Base-by-base conservation (phyloP, 805 yeast species). In the Candida quercuum region DNA sequence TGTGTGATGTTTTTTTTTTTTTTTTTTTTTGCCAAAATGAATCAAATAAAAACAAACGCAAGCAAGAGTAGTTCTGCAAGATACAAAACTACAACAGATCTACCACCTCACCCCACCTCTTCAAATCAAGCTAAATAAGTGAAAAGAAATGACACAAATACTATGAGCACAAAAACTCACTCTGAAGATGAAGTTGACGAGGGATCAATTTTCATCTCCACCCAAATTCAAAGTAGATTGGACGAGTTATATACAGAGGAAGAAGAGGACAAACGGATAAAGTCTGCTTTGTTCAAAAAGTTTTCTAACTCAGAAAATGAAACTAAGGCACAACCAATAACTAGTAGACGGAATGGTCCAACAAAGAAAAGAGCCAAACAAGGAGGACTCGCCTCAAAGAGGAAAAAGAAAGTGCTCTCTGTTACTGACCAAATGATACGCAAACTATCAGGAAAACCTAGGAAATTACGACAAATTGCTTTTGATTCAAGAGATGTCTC, bases 221-320 rank as follows among this genome's bases (percentile, higher is more conserved):
- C 56, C 3, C 56, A 52, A 38, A 43, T 46, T 12, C 57, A 49
- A 36, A 40, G 53, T 1, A 39, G 52, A 11, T 7, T 51, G 5
- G 56, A 49, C 14, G 49, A 45, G 3, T 10, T 49, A 2, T 45
- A 47, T 4, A 37, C 39, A 13, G 52, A 51, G 23, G 36, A 37
- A 14, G 30, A 32, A 17, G 14, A 16, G 18, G 12, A 14, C 6
- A 25, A 28, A 11, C 19, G 5, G 7, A n/a, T n/a, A n/a, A n/a
- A n/a, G n/a, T 10, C 21, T 9, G 19, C 25, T 3, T 16, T 32
- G n/a, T 31, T 36, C 9, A 26, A 28, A 7, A n/a, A 18, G 25
- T 43, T 40, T 35, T 26, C 39, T 6, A 31, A 35, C n/a, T n/a
- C n/a, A n/a, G n/a, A n/a, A n/a, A n/a, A n/a, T n/a, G n/a, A n/a